Evolutionary conservation across 495 filamentous ascomycete species (phyloP), one percentile per base, ranked within the genome.

Genomic region (Penicillium roqueforti): DNA sequence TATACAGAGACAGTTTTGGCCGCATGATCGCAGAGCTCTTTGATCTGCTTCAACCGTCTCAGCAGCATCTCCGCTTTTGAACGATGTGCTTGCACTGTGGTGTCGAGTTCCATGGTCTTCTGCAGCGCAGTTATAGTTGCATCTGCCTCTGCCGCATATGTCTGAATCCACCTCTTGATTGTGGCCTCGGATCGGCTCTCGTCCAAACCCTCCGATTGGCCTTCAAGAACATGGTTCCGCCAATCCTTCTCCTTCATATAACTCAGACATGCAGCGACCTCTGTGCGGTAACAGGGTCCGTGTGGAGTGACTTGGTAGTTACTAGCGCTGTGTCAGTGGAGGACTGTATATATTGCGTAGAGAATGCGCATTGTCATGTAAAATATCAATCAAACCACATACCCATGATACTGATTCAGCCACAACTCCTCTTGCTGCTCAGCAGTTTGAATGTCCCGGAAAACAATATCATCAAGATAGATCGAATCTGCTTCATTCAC

Each of bases 271-370:
- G 85, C 73, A n/a, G 85, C 88, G 19, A 87, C 81, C 62, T 88
- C 80, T 5, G 88, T 89, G 28, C 88, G 79, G 54, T 86, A 83
- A 62, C 88, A 92, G 25, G 80, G 81, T 1, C 80, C 81, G 13
- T 78, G 67, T 8, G 68, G 57, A 54, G 83, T 86, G 4, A 89
- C 62, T 63, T 81, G 78, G 55, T 90, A 91, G 36, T 82, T 80
- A 20, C 77, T 81, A 54, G 55, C 18, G 22, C 39, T 49, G 47
- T 32, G 38, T 65, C 37, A 64, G 53, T 50, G 39, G 37, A 43
- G 47, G 44, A 57, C 43, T 49, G n/a, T 40, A 41, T 25, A 51
- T 42, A 40, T 14, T 10, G 40, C 41, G 31, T 32, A 25, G 31
- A n/a, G 25, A 45, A 36, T 48, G 20, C 51, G 31, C 48, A 25